Percentiles rank a stretch among this genome's conserved stretches.
These are phyloP conservation scores for Podila clonocystis DNA, from an alignment of 192 early-diverging fungal genomes.

Conservation along the genomic window DNA sequence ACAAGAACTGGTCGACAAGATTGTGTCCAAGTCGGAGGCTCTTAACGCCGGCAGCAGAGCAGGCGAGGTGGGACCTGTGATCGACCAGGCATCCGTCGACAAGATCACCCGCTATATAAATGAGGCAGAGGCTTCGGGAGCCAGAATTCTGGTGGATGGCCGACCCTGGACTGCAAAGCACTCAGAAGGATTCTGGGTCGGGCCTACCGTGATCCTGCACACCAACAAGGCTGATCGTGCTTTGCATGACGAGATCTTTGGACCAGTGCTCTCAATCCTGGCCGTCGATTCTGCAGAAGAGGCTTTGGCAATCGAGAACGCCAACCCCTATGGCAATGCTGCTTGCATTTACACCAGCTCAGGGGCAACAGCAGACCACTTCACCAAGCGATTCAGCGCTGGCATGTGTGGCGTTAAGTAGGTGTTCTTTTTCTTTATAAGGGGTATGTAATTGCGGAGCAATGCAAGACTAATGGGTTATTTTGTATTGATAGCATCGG, in stretches of 20 bases:
- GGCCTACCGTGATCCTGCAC: constrained; percentile 77
- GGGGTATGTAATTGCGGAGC: background rate
- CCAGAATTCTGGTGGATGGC: constrained; percentile 78
- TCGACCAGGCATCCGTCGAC: constrained; percentile 68
- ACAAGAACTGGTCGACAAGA: constrained; percentile 66
- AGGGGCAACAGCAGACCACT: constrained; percentile 75
- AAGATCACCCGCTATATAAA: constrained; percentile 74
- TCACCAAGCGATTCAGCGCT: constrained; percentile 72
- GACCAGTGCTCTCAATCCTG: constrained; percentile 78
- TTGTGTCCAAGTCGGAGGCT: constrained; percentile 66
- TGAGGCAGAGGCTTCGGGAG: constrained; percentile 61
- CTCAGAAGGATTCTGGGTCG: constrained; percentile 74
- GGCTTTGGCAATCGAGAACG: constrained; percentile 80
- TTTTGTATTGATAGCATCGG: constrained; percentile 21
- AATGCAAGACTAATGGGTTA: background rate
- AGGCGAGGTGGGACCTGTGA: constrained; percentile 78
- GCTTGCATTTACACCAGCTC: constrained; percentile 77
- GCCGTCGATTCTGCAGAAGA: constrained; percentile 63
- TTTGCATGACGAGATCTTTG: constrained; percentile 85
- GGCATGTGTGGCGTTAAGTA: constrained; percentile 86
- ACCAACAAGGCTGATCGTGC: constrained; percentile 64
- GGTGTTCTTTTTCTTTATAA: constrained; percentile 1
- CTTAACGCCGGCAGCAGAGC: constrained; percentile 64
- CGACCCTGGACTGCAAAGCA: constrained; percentile 52
- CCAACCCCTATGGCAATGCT: constrained; percentile 74